A percentile compares a stretch with the other conserved stretches of the same genome.
Conservation (phyloP, 2,329 filamentous ascomycete species). For the Fusarium longipes region DNA sequence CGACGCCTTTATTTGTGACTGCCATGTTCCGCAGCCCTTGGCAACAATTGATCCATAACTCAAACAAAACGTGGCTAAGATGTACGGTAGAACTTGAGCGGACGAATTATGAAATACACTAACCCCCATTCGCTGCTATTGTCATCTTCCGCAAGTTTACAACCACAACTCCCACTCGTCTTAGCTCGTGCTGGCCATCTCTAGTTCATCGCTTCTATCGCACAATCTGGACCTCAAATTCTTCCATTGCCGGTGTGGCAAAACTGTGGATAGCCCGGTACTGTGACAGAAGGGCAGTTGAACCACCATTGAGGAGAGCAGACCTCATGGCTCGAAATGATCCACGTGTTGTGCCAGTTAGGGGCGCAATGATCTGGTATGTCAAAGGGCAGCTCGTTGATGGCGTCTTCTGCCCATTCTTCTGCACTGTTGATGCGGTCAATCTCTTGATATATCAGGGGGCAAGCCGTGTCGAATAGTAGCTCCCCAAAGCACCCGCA, state of each 20-base stretch:
- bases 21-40: too few species aligned
- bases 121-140: neutral
- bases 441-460: slow-evolving; percentile 41
- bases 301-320: slow-evolving; percentile 37
- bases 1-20: neutral
- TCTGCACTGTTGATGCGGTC: slow-evolving; percentile 46
- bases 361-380: slow-evolving; percentile 42
- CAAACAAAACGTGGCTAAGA: neutral
- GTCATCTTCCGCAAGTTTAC: neutral
- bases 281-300: slow-evolving; percentile 31
- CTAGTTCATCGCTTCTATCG: slow-evolving; percentile 15
- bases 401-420: slow-evolving; percentile 39
- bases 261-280: slow-evolving; percentile 26
- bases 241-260: slow-evolving; percentile 4
- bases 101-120: neutral
- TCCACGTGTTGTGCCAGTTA: slow-evolving; percentile 44
- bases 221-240: slow-evolving; percentile 11
- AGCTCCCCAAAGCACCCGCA: slow-evolving; percentile 47
- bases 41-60: neutral
- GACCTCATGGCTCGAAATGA: slow-evolving; percentile 22
- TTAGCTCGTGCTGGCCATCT: slow-evolving; percentile 28
- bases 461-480: slow-evolving; percentile 41
- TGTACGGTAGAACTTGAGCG: neutral
- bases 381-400: slow-evolving; percentile 43
- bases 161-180: neutral